Conservation (phyloP, 495 filamentous ascomycete genomes). For the Penicillium silybi region DNA sequence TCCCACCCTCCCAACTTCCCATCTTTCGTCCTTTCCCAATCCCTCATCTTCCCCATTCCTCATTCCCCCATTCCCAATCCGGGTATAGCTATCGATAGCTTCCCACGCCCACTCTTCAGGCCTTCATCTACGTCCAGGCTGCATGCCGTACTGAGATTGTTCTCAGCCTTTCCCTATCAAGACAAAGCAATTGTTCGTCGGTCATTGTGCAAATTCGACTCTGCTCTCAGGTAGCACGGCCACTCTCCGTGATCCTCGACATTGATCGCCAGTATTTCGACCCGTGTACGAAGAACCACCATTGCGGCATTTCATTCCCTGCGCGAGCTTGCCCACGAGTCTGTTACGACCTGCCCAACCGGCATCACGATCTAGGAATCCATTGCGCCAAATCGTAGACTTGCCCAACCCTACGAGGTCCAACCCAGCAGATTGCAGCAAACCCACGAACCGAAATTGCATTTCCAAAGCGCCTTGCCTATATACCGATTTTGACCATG, state of each 20-base stretch:
- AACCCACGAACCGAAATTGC: background rate
- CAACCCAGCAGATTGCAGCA: constrained; percentile 13
- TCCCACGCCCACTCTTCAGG: background rate
- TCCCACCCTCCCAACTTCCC: constrained; percentile 8
- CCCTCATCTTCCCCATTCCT: background rate
- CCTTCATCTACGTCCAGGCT: background rate
- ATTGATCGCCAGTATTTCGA: background rate
- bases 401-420: background rate
- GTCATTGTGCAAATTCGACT: constrained; percentile 1
- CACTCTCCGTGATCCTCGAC: background rate
- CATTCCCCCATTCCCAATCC: background rate
- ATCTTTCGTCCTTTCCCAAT: constrained; percentile 1
- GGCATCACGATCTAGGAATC: constrained; percentile 4
- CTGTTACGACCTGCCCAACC: constrained; percentile 1
- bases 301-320: constrained; percentile 6
- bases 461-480: constrained; percentile 22
- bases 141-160: background rate
- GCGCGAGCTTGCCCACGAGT: constrained; percentile 1
- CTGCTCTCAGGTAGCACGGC: constrained; percentile 18
- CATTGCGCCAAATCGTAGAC: constrained; percentile 20
- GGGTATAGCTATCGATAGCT: constrained; percentile 16
- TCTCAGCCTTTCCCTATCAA: background rate
- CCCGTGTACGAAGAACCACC: background rate
- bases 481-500: constrained; percentile 21
- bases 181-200: constrained; percentile 10